These are phyloP conservation scores for Nepenthes gracilis DNA, from an alignment of 148 eudicot species.

Conservation along the genomic window DNA sequence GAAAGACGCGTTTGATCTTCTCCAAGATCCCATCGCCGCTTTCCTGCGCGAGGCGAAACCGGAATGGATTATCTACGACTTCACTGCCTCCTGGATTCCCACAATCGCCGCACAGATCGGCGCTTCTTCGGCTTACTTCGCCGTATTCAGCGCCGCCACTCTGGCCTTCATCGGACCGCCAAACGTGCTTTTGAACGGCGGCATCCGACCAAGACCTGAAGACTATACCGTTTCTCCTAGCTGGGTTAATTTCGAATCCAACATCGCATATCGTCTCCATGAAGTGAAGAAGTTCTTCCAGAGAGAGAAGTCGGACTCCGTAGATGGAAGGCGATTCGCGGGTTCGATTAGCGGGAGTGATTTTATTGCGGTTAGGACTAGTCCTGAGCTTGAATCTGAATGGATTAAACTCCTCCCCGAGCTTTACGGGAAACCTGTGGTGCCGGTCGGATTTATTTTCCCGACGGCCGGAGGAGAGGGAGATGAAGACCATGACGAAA, in stretches of 20 bases:
- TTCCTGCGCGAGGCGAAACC: not conserved
- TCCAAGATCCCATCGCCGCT: not conserved
- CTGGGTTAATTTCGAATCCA: too few species aligned
- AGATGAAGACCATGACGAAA: not conserved
- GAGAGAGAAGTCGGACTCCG: too few species aligned
- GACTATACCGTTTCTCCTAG: too few species aligned
- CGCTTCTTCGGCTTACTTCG: not conserved
- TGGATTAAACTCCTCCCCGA: conserved; percentile 39
- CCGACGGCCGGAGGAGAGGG: not conserved
- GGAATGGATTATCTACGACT: not conserved
- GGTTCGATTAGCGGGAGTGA: conserved; percentile 33
- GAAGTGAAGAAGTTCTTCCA: too few species aligned
- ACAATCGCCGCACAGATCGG: not conserved
- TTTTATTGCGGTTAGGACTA: conserved; percentile 37
- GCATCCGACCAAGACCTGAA: too few species aligned
- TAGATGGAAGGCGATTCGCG: not conserved
- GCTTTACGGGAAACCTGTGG: conserved; percentile 36
- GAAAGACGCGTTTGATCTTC: not conserved
- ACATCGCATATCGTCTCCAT: too few species aligned
- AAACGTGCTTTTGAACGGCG: too few species aligned
- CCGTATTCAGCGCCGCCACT: not conserved
- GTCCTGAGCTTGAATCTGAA: conserved; percentile 39
- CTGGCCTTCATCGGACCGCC: not conserved
- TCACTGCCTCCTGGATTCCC: not conserved
- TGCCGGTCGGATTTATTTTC: conserved; percentile 43